Base-by-base conservation (phyloP, 805 yeast species). In the Cyberlindnera lachancei region DNA sequence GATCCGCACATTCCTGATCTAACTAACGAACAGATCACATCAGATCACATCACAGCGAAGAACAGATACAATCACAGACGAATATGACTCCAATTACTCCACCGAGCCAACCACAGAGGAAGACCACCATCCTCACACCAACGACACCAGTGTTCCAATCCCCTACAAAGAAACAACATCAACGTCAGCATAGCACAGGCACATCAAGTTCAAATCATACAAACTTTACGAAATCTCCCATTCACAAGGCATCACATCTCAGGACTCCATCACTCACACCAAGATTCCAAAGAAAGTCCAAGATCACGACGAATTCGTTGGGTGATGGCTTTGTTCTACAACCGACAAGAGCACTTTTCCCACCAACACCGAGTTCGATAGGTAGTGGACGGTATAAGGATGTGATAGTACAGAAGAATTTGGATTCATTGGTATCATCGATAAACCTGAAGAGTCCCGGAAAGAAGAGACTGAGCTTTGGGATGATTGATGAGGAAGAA, bases 311-410 rank as follows among this genome's bases (percentile, higher is more conserved):
- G 30, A 11, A 31, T 24, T 7, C 31, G 14, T 28, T 33, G 7
- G 40, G 25, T 19, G 31, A 36, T 23, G 36, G 34, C 17, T 29
- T 33, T 33, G 23, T 14, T 15, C 15, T 36, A 15, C 37, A 25
- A 4, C 24, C 40, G 2, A 37, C 45, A 16, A 46, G 52, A 37
- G 33, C 46, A 4, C 24, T 50, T 5, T 51, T 51, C 34, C 56
- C 55, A 12, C 53, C 55, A 15, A 51, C 56, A 4, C 56, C 56
- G 6, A 48, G 53, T 2, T 50, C 56, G 3, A 33, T 51, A 3
- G 56, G 56, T 1, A 40, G 46, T 10, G 56, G 56, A 6, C 41
- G 56, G 19, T 21, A 38, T 11, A 51, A 48, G 31, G 39, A 31
- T 12, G 18, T 23, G 6, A 18, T 16, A 11, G 11, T 15, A 10